Percentiles rank a stretch among this genome's conserved stretches.
phyloP scores from a whole-genome alignment of 306 rosid species.

The Vigna nakashimae region DNA sequence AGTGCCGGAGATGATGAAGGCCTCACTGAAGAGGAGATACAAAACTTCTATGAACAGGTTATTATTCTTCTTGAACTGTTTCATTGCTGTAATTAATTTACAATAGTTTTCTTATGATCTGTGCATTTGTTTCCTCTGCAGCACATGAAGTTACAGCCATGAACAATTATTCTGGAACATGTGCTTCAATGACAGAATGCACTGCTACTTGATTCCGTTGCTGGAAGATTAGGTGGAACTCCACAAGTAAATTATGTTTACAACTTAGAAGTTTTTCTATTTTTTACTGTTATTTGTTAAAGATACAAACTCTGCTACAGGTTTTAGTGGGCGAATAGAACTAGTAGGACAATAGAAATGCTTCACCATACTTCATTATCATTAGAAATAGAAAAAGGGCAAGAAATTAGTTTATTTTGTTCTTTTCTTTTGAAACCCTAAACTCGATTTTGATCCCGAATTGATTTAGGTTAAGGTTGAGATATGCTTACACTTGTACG shows the following conservation, averaged over 20 bases:
- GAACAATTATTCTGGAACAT: conserved; percentile 26
- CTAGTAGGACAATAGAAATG: not conserved
- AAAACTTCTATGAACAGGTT: conserved; percentile 48
- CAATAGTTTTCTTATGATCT: not conserved
- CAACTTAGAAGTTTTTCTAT: too few species aligned
- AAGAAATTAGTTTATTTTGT: not conserved
- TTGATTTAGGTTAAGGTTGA: too few species aligned
- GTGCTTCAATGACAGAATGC: conserved; percentile 21
- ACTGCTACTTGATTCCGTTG: conserved; percentile 14
- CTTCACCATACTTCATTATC: not conserved
- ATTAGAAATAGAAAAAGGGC: not conserved
- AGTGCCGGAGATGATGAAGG: conserved; percentile 44
- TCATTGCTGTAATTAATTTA: not conserved
- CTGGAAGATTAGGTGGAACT: conserved; percentile 26
- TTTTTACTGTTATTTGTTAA: not conserved
- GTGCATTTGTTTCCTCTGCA: conserved; percentile 39
- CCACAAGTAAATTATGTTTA: conserved; percentile 4
- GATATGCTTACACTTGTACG: too few species aligned
- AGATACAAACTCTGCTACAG: not conserved
- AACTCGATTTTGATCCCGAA: too few species aligned
- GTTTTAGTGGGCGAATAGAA: not conserved
- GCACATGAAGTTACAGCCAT: conserved; percentile 40
- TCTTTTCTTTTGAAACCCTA: not conserved
- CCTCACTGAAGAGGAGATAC: conserved; percentile 53
- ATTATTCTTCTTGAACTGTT: not conserved